Conservation (phyloP, 1,284 basidiomycete genomes). For the Stygiomarasmius scandens region DNA sequence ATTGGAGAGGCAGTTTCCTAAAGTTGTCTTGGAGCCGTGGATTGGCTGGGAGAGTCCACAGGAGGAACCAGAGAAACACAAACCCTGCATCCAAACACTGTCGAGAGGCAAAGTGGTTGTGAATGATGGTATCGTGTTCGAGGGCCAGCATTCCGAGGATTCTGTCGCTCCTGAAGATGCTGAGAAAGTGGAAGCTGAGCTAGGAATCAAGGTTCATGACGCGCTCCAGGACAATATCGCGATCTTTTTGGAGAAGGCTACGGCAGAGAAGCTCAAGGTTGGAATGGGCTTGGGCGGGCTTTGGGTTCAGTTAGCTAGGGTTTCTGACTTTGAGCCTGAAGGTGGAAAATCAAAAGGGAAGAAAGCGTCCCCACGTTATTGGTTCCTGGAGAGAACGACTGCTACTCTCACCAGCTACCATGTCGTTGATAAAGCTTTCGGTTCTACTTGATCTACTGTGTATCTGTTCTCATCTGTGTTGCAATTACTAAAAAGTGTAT, state of each 20-base stretch:
- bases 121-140: constrained; percentile 16
- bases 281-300: constrained; percentile 62
- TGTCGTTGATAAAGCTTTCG: too few species aligned
- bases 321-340: constrained; percentile 22
- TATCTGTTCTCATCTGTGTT: too few species aligned
- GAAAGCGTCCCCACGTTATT: constrained; percentile 35
- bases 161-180: constrained; percentile 9
- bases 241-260: constrained; percentile 51
- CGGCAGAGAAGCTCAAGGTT: constrained; percentile 43
- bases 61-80: constrained; percentile 39
- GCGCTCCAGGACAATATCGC: constrained; percentile 55
- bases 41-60: constrained; percentile 37
- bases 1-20: constrained; percentile 48
- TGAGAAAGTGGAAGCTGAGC: neutral
- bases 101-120: constrained; percentile 45
- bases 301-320: constrained; percentile 62
- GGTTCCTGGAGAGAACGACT: constrained; percentile 47
- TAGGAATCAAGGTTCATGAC: constrained; percentile 27
- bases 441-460: too few species aligned
- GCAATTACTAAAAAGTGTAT: too few species aligned
- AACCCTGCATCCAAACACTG: constrained; percentile 40
- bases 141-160: neutral
- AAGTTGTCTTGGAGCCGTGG: constrained; percentile 60
- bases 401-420: constrained; percentile 37
- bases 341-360: constrained; percentile 38